phyloP scores from a whole-genome alignment of 2,329 filamentous ascomycete species.

The Colletotrichum truncatum region DNA sequence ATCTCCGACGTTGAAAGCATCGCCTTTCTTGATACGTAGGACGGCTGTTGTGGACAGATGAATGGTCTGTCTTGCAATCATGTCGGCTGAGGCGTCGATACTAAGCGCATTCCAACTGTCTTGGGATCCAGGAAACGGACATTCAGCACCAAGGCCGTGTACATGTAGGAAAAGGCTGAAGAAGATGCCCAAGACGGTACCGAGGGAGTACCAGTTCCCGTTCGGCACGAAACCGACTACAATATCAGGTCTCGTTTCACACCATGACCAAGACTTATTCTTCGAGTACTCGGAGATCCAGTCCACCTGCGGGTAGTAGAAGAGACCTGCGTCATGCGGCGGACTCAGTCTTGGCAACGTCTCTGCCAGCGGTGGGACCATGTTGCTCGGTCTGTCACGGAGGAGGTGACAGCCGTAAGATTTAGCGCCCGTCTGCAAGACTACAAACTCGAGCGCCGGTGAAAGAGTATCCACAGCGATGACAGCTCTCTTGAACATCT shows the following conservation, averaged over 20 bases:
- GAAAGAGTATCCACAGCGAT: constrained; percentile 43
- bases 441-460: constrained; percentile 45
- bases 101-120: constrained; percentile 47
- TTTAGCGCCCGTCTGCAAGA: constrained; percentile 46
- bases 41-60: constrained; percentile 28
- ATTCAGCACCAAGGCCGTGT: constrained; percentile 46
- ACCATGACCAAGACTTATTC: constrained; percentile 49
- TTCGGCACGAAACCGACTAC: constrained; percentile 51
- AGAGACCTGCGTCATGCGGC: constrained; percentile 44
- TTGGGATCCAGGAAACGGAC: constrained; percentile 47
- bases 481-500: constrained; percentile 50
- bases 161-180: constrained; percentile 45
- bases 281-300: constrained; percentile 44
- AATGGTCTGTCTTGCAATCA: constrained; percentile 41
- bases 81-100: constrained; percentile 49
- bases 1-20: constrained; percentile 37
- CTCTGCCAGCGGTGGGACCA: constrained; percentile 45
- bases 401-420: constrained; percentile 52
- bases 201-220: constrained; percentile 46
- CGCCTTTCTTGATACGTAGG: constrained; percentile 32
- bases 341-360: constrained; percentile 42
- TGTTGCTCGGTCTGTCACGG: constrained; percentile 44
- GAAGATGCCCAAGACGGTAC: constrained; percentile 33
- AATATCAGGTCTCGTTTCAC: constrained; percentile 47
- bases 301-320: constrained; percentile 50